Conservation (phyloP, 768 basidiomycete species). For the Lentinula boryana region DNA sequence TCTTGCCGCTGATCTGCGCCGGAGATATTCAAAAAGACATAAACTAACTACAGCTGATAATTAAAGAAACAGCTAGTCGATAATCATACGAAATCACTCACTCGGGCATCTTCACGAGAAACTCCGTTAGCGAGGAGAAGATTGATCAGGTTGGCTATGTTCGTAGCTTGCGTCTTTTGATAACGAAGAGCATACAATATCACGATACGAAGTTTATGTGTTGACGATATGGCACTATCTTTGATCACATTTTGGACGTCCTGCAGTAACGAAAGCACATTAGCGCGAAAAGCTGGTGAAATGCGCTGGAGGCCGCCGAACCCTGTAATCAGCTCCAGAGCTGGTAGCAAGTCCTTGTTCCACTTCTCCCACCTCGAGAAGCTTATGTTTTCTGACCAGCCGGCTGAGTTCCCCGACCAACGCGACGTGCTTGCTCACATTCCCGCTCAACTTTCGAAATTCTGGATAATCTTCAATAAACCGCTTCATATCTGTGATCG, state of each 20-base stretch:
- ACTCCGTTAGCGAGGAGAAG: slow-evolving; percentile 73
- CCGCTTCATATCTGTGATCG: slow-evolving; percentile 93
- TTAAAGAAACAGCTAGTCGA: slow-evolving; percentile 7
- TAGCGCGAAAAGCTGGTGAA: background rate
- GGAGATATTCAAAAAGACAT: slow-evolving; percentile 86
- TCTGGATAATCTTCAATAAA: slow-evolving; percentile 99
- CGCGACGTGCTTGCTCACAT: slow-evolving; percentile 98
- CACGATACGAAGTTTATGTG: slow-evolving; percentile 85
- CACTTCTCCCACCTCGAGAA: slow-evolving; percentile 88
- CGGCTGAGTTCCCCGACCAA: slow-evolving; percentile 94
- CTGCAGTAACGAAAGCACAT: slow-evolving; percentile 29
- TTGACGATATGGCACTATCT: slow-evolving; percentile 58
- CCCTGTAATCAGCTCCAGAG: slow-evolving; percentile 85
- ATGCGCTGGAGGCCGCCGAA: slow-evolving; percentile 22
- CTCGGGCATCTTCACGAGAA: slow-evolving; percentile 69
- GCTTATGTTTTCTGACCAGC: slow-evolving; percentile 77
- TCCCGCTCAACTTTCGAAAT: slow-evolving; percentile 92
- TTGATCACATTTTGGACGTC: slow-evolving; percentile 76
- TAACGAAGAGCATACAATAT: slow-evolving; percentile 92
- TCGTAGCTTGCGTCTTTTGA: slow-evolving; percentile 80
- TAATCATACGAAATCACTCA: slow-evolving; percentile 20
- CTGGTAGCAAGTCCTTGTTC: slow-evolving; percentile 95
- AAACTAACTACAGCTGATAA: slow-evolving; percentile 63
- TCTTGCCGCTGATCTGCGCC: slow-evolving; percentile 97
- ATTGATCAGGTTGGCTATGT: slow-evolving; percentile 76